Conservation (phyloP, 805 yeast genomes). For the Kurtzmaniella fragi region DNA sequence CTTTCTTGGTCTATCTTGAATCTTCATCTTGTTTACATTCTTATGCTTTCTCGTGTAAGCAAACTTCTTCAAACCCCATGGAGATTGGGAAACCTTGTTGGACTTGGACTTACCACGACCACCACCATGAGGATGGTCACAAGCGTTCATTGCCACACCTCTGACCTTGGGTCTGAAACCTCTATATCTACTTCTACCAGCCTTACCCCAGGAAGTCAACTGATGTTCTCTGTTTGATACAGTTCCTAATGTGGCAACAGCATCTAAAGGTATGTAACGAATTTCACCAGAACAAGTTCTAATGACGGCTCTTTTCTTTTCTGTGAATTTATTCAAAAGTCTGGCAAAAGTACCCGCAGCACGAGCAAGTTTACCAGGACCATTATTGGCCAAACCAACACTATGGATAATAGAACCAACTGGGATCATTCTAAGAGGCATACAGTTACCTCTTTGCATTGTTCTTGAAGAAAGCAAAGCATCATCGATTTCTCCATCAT, state of each 20-base stretch:
- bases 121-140: constrained; percentile 99
- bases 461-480: constrained; percentile 84
- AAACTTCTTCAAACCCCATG: constrained; percentile 96
- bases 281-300: constrained; percentile 90
- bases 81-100: constrained; percentile 87
- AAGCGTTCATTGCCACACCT: constrained; percentile 97
- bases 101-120: constrained; percentile 99
- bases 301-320: constrained; percentile 65
- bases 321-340: constrained; percentile 71
- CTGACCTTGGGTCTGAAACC: constrained; percentile 95
- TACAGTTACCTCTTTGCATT: constrained; percentile 89
- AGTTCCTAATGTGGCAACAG: constrained; percentile 91
- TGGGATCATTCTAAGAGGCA: constrained; percentile 91
- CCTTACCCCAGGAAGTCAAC: constrained; percentile 87
- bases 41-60: constrained; percentile 92
- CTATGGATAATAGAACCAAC: constrained; percentile 87
- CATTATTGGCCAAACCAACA: constrained; percentile 65
- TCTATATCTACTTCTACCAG: constrained; percentile 88
- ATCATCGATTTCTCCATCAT: constrained; percentile 84
- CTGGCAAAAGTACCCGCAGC: constrained; percentile 95
- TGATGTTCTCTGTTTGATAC: constrained; percentile 93
- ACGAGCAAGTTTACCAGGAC: constrained; percentile 85
- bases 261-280: constrained; percentile 77
- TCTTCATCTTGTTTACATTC: constrained; percentile 76
- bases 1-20: constrained; percentile 81